Base-by-base conservation (phyloP, 2,329 filamentous ascomycete species). In the Diaporthe sp. region DNA sequence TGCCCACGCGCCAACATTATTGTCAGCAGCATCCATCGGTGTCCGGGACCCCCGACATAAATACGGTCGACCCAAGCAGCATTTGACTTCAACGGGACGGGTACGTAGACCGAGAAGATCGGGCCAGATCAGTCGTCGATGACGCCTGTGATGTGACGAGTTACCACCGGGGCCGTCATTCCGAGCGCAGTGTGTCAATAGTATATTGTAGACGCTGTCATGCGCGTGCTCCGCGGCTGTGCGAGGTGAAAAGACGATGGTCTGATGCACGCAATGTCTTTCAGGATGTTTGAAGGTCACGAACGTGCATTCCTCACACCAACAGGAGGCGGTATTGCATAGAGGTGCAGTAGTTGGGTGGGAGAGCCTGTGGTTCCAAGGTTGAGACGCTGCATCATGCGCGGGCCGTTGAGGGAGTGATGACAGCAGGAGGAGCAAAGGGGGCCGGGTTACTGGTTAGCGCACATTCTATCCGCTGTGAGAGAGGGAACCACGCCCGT, bases 141-240 rank as follows among this genome's bases (percentile, higher is more conserved):
- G 69, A 32, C 27, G 19, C 32, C 32, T 17, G n/a, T 51, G 22
- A 55, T 70, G n/a, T 59, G 68, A 53, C 30, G 66, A 70, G 39
- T 25, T 35, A 47, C 35, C 22, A 50, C 5, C 9, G 55, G 37
- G 42, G 42, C 25, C 22, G 17, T 47, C 39, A 22, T 27, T n/a
- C 22, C 15, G 27, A 50, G 39, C 12, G 42, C 39, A 50, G 13
- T 47, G n/a, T 13, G 37, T 55, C 56, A 27, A 42, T 71, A 63
- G 56, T 44, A 12, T 63, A 25, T 1, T 2, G 13, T 15, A 32
- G 42, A 63, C 8, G 35, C 25, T 53, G 35, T n/a, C 25, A 10
- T 17, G 6, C 47, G 19, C 2, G 56, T 30, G 10, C 4, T 47
- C 19, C 6, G 44, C 19, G 42, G 42, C 22, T 44, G 44, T 42